Conservation (phyloP, 1,284 basidiomycete genomes). For the Trichosporon sp. region DNA sequence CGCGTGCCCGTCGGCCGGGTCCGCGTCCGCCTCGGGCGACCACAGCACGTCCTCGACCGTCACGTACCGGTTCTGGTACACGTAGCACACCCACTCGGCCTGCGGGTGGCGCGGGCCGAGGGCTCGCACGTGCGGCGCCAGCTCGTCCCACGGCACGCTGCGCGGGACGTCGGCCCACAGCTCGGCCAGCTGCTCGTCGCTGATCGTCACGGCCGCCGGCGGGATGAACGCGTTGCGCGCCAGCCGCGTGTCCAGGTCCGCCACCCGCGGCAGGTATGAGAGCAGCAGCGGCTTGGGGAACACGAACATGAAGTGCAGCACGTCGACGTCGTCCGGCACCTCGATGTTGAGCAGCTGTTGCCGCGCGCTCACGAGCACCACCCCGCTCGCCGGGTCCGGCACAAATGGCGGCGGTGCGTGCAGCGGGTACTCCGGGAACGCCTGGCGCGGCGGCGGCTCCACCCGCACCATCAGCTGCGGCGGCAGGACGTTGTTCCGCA, state of each 20-base stretch:
- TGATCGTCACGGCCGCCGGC: conserved; percentile 4
- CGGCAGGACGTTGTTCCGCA: conserved; percentile 29
- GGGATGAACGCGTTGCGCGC: not conserved
- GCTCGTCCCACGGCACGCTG: conserved; percentile 28
- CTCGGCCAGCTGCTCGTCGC: not conserved
- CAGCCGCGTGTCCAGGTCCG: not conserved
- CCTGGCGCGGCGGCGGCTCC: conserved; percentile 46
- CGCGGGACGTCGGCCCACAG: not conserved
- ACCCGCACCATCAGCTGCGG: conserved; percentile 37
- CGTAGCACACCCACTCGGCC: conserved; percentile 46
- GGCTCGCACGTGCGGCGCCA: conserved; percentile 41
- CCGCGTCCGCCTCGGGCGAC: not conserved
- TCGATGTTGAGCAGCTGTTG: conserved; percentile 26
- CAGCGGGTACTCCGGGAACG: conserved; percentile 35
- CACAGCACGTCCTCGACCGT: conserved; percentile 11
- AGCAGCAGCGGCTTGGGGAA: conserved; percentile 37
- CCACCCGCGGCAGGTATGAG: conserved; percentile 30
- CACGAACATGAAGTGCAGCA: conserved; percentile 25
- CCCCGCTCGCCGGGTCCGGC: conserved; percentile 42
- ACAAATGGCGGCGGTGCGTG: conserved; percentile 31
- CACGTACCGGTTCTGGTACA: conserved; percentile 46
- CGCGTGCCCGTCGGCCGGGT: conserved; percentile 6
- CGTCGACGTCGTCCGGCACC: conserved; percentile 25
- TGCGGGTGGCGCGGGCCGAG: conserved; percentile 31
- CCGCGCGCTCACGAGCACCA: conserved; percentile 38